phyloP scores from a whole-genome alignment of 305 asterid genomes.

The Petunia hybrid region DNA sequence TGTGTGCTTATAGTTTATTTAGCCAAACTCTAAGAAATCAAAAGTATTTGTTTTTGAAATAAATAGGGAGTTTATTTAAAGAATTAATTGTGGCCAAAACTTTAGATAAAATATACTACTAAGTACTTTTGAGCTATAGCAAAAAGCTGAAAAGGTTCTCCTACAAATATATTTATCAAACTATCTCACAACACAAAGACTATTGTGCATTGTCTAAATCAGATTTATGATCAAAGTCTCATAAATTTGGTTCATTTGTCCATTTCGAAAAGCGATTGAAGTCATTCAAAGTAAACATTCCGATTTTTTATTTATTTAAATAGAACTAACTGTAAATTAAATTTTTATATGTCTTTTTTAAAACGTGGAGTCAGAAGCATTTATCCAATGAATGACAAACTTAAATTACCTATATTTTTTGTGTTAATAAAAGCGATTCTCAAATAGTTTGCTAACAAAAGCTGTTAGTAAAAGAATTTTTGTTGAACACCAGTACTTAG shows the following conservation, averaged over 20 bases:
- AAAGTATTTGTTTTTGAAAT: no score
- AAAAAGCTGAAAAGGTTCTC: no score
- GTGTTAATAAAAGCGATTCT: not conserved
- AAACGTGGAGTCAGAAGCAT: not conserved
- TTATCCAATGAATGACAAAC: not conserved
- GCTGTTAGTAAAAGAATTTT: not conserved
- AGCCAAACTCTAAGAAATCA: no score
- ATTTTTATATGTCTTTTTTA: not conserved
- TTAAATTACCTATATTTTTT: not conserved
- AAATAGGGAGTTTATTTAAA: no score
- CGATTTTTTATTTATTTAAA: not conserved
- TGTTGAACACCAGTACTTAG: not conserved
- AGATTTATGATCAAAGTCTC: not conserved
- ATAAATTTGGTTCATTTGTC: not conserved
- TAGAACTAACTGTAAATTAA: not conserved
- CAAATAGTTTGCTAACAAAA: not conserved
- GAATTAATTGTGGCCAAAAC: no score
- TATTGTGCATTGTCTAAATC: not conserved
- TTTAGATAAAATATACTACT: no score
- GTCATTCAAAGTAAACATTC: not conserved
- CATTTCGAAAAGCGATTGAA: no score
- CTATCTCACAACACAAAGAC: not conserved
- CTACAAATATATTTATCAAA: not conserved
- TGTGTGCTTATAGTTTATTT: no score
- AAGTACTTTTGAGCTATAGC: no score